Conservation (phyloP, 192 early-diverging fungal species). For the Umbelopsis vinacea region DNA sequence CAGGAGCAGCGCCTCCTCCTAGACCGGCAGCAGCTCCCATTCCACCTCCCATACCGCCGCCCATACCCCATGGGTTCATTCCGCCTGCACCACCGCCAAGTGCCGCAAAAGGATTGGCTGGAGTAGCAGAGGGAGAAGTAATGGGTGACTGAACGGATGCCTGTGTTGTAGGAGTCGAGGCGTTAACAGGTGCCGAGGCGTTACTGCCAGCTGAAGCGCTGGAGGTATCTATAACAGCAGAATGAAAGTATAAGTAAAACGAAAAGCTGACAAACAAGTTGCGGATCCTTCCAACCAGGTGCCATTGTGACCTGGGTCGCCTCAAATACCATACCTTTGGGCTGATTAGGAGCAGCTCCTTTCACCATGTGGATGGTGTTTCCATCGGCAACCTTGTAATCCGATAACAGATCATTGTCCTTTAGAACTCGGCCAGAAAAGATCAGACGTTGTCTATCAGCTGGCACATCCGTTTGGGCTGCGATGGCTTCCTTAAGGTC, state of each 20-base stretch:
- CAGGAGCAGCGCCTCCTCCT: slow-evolving; percentile 61
- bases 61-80: slow-evolving; percentile 30
- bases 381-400: slow-evolving; percentile 85
- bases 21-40: slow-evolving; percentile 61
- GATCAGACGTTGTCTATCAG: slow-evolving; percentile 83
- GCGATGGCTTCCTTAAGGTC: slow-evolving; percentile 81
- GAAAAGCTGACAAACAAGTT: background rate
- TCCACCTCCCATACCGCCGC: slow-evolving; percentile 56
- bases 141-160: background rate
- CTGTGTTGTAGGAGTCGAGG: slow-evolving; percentile 15
- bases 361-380: slow-evolving; percentile 94
- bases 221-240: slow-evolving; percentile 37
- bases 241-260: background rate
- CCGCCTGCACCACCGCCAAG: slow-evolving; percentile 44
- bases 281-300: background rate
- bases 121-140: slow-evolving; percentile 16
- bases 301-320: background rate
- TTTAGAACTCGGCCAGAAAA: slow-evolving; percentile 95
- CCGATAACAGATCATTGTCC: slow-evolving; percentile 76
- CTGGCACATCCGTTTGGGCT: slow-evolving; percentile 62
- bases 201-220: slow-evolving; percentile 40
- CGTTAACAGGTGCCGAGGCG: slow-evolving; percentile 28
- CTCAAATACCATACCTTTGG: slow-evolving; percentile 21
- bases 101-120: slow-evolving; percentile 47
- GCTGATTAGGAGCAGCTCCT: slow-evolving; percentile 52